Evolutionary conservation across 352 stramenopile genomes (phyloP).

Genomic region (Phytophthora niederhauseri): DNA sequence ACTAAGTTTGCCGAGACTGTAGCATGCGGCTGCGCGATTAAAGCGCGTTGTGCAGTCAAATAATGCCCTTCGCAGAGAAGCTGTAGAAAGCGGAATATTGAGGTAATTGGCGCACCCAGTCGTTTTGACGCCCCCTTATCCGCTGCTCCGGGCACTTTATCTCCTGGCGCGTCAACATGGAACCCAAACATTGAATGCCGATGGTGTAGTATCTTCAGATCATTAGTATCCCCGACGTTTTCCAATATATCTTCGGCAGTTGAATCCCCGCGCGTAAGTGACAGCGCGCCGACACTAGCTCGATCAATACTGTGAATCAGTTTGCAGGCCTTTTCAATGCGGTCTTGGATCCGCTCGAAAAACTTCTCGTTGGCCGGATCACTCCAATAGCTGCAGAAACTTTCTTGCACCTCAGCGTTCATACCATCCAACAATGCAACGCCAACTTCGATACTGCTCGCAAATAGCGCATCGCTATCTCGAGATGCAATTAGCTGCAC

Average conservation of each 20-base stretch:
- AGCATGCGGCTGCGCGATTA: conserved; percentile 51
- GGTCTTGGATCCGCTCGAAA: conserved; percentile 52
- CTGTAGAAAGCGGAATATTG: conserved; percentile 76
- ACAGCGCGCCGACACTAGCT: conserved; percentile 14
- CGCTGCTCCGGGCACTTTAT: conserved; percentile 1
- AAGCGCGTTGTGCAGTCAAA: conserved; percentile 59
- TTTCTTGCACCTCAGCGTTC: conserved; percentile 81
- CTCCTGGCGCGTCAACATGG: conserved; percentile 7
- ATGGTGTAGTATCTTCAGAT: conserved; percentile 15
- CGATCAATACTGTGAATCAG: conserved; percentile 46
- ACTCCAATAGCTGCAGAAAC: conserved; percentile 58
- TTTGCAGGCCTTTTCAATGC: conserved; percentile 57
- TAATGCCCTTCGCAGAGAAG: conserved; percentile 79
- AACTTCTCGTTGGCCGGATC: conserved; percentile 44
- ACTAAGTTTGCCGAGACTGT: conserved; percentile 56
- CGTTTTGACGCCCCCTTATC: conserved; percentile 26
- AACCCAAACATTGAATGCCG: conserved; percentile 31
- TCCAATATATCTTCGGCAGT: conserved; percentile 10
- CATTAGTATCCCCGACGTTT: conserved; percentile 1
- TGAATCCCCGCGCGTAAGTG: background rate
- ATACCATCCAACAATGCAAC: conserved; percentile 75
- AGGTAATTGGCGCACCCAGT: conserved; percentile 38
- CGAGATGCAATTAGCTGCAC: conserved; percentile 61
- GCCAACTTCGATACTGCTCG: conserved; percentile 62
- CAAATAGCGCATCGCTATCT: conserved; percentile 63